phyloP scores from a whole-genome alignment of 2,329 filamentous ascomycete species.

The Talaromyces sp. region DNA sequence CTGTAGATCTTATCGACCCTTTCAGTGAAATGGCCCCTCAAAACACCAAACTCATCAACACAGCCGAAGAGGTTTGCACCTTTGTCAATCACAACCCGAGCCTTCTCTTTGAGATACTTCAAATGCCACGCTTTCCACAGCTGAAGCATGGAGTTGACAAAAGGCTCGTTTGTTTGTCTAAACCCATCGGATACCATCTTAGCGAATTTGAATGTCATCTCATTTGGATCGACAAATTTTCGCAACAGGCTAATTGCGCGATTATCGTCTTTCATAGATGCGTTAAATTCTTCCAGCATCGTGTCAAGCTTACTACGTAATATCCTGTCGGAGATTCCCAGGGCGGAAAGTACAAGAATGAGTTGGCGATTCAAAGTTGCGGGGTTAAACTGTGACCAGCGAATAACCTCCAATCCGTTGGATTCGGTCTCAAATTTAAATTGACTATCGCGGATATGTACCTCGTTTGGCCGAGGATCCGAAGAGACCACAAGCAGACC shows the following conservation, averaged over 20 bases:
- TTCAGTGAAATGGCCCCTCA: conserved; percentile 70
- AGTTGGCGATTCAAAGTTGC: conserved; percentile 88
- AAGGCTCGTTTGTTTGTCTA: conserved; percentile 73
- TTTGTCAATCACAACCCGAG: conserved; percentile 76
- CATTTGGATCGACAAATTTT: conserved; percentile 81
- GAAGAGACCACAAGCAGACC: conserved; percentile 80
- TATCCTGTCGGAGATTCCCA: conserved; percentile 69
- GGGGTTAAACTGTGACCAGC: conserved; percentile 72
- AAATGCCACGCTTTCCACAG: conserved; percentile 90
- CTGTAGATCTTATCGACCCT: conserved; percentile 24
- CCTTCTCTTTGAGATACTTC: conserved; percentile 90
- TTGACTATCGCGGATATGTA: conserved; percentile 82
- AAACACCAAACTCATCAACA: conserved; percentile 77
- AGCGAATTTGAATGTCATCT: conserved; percentile 73
- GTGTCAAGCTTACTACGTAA: conserved; percentile 69
- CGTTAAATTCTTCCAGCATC: conserved; percentile 70
- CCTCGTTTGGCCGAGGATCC: conserved; percentile 65
- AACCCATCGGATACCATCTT: conserved; percentile 80
- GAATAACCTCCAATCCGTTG: conserved; percentile 80
- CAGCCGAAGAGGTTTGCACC: conserved; percentile 88
- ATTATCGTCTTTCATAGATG: conserved; percentile 67
- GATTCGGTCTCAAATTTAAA: conserved; percentile 77
- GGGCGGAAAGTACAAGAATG: conserved; percentile 77
- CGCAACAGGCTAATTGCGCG: conserved; percentile 70
- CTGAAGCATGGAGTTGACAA: conserved; percentile 74